Percentiles rank a stretch among this genome's conserved stretches.
phyloP scores from a whole-genome alignment of 1,139 yeast genomes.

The Geotrichum citri-aurantii region DNA sequence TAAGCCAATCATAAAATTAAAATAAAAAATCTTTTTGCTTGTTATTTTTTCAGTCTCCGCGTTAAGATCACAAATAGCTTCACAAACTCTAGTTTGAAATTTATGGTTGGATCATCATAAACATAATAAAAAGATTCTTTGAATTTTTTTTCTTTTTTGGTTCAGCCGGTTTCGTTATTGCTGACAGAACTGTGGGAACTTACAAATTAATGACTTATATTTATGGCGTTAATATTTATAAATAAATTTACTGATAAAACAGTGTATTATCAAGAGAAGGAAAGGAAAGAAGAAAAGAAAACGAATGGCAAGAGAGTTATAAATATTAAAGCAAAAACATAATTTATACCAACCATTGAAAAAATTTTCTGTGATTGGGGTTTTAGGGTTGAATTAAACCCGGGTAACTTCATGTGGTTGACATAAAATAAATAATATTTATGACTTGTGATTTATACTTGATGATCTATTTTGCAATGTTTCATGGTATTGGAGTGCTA shows the following conservation, averaged over 20 bases:
- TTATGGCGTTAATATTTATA: background rate
- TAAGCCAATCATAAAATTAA: background rate
- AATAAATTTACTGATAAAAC: background rate
- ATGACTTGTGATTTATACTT: background rate
- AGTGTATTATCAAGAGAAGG: background rate
- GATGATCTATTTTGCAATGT: background rate
- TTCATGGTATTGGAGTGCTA: too few species aligned
- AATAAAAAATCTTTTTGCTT: background rate
- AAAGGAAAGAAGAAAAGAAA: background rate
- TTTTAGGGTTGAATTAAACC: background rate
- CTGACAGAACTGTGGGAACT: background rate
- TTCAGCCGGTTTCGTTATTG: background rate
- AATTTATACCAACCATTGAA: background rate
- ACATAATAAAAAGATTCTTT: background rate
- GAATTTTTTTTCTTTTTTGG: background rate
- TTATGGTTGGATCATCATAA: slow-evolving; percentile 20
- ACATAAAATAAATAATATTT: too few species aligned
- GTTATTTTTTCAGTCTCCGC: slow-evolving; percentile 9
- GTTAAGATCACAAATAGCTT: slow-evolving; percentile 16
- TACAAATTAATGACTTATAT: slow-evolving; percentile 3
- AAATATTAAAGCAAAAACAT: background rate
- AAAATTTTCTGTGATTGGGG: background rate
- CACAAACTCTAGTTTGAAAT: slow-evolving; percentile 31
- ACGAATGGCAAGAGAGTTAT: background rate
- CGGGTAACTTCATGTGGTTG: too few species aligned